Evolutionary conservation across 345 rosid species (phyloP), one percentile per base, ranked within the genome.

Genomic region (Ceriops tagal): DNA sequence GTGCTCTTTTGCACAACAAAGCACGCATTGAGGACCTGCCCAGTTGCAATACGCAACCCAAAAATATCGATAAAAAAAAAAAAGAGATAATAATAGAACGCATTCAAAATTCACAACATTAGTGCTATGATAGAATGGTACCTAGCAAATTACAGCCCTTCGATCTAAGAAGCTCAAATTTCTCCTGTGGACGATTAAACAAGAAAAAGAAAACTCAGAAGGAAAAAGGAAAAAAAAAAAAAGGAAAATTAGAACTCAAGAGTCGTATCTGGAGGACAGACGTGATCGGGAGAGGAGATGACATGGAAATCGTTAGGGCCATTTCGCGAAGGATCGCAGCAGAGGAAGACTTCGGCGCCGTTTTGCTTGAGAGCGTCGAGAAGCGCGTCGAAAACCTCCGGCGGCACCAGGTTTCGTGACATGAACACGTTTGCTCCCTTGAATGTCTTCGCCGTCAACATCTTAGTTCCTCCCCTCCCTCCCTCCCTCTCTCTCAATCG

Each of bases 321-420:
- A n/a, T 64, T 88, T 53, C 96, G 86, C 51, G 97, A 88, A 19
- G 96, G 96, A 78, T 95, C 93, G 83, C 97, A 87, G 73, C 99
- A 95, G 80, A 86, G 92, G 76, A 90, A 77, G 65, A 95, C 84
- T 31, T 90, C 83, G 62, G 99, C 96, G 34, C 89, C 97, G 70
- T 92, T 90, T 64, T 71, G 89, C 82, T 87, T 85, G 64, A 92
- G 92, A 3, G 92, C 89, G 55, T 92, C 99, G 71, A 86, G 92
- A 63, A 95, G 91, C 3, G 88, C 78, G 79, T 92, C 96, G 77
- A 83, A 95, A 7, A 90, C 78, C 71, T 95, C 98, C 59, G 97
- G 96, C 5, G 96, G 92, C 1, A 92, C 96, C 46, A 95, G 82
- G 75, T 81, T 92, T 58, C 99, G 76, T 8, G 96, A 95, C 92